Conservation (phyloP, 2,329 filamentous ascomycete species). For the Venturia nashicola region DNA sequence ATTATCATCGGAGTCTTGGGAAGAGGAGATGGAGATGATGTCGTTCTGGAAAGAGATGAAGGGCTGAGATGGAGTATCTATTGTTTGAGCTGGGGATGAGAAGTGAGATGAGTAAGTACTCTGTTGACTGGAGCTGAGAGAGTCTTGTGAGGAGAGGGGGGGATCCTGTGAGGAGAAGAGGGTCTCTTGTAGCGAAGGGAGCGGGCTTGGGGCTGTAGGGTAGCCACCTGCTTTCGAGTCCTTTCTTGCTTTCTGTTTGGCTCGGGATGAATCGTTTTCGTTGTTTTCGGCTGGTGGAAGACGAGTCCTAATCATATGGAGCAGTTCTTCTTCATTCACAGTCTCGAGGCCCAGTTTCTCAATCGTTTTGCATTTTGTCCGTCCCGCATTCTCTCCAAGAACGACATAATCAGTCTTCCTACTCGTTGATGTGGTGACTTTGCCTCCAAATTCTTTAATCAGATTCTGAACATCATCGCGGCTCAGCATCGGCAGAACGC, state of each 20-base stretch:
- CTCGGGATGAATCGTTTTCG: not conserved
- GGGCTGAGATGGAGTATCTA: not conserved
- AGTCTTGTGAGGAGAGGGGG: not conserved
- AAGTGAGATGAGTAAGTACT: not conserved
- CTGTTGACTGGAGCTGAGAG: not conserved
- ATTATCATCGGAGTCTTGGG: not conserved
- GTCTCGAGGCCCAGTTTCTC: slow-evolving; percentile 68
- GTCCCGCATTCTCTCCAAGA: slow-evolving; percentile 79
- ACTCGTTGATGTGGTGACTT: slow-evolving; percentile 73
- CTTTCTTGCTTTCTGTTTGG: not conserved
- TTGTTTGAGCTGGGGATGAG: not conserved
- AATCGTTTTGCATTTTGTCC: slow-evolving; percentile 85
- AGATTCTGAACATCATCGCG: slow-evolving; percentile 75
- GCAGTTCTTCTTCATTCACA: slow-evolving; percentile 86
- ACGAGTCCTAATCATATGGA: slow-evolving; percentile 54
- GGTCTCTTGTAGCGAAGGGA: not conserved
- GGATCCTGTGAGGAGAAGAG: not conserved
- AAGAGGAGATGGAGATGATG: not conserved
- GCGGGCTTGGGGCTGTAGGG: not conserved
- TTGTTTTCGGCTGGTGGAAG: not conserved
- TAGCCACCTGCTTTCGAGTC: not conserved
- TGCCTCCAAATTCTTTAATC: slow-evolving; percentile 92
- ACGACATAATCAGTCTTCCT: slow-evolving; percentile 92
- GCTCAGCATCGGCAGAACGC: slow-evolving; percentile 65
- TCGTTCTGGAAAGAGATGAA: not conserved